Evolutionary conservation across 2,329 filamentous ascomycete genomes (phyloP), one percentile per base, ranked within the genome.

Genomic region (Colletotrichum sp.): DNA sequence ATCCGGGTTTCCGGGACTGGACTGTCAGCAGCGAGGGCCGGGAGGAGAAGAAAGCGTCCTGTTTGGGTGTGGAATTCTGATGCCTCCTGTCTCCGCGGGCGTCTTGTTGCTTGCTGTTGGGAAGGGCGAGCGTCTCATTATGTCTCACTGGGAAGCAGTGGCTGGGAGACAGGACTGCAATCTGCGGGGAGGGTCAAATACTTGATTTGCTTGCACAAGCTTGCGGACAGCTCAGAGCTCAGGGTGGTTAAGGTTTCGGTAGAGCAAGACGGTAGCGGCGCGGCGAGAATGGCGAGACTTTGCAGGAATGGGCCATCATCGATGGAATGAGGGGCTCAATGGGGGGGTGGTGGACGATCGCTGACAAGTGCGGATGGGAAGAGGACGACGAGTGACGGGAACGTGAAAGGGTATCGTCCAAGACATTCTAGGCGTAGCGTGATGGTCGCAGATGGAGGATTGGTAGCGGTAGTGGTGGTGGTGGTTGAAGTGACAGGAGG

Each of bases 401-500:
- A 63, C 39, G 52, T 71, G 48, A 67, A 55, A 52, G 68, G 36
- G 59, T 48, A 68, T 7, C 13, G 67, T 43, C 67, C 48, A 55
- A 30, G 66, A 57, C 59, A 30, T 64, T 74, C 66, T 64, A 59
- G 71, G 67, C 71, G 59, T 71, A 71, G 67, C 66, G 67, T 32
- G 67, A 52, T 48, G 71, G 39, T 72, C 65, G 65, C 59, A 18
- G 55, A 63, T 18, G 13, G 30, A 32, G 26, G n/a, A 26, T 21
- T 52, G 43, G 43, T 18, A 43, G 16, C 21, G 10, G 43, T 52
- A 10, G 43, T 48, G 18, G 39, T 72, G 18, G 39, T 72, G 71
- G 65, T 65, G 13, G 55, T 70, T 60, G 26, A 48, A 32, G 36
- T 24, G 36, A 60, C 10, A 57, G 39, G 67, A 69, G 18, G 66